phyloP scores from a whole-genome alignment of 495 filamentous ascomycete genomes.

The Schizothecium vesticola region DNA sequence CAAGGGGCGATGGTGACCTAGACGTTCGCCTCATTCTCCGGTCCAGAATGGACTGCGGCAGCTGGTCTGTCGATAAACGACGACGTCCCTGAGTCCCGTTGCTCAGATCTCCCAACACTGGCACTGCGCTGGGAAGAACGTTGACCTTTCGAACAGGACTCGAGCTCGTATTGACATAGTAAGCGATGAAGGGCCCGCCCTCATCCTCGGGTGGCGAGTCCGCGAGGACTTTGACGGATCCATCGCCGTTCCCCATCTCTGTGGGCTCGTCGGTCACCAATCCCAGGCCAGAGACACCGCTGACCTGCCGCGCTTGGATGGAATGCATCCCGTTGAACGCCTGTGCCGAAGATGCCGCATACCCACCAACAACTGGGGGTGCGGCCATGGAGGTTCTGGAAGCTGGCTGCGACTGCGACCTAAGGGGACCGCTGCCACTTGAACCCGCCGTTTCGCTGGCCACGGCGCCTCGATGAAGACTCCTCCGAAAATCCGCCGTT shows the following conservation, averaged over 20 bases:
- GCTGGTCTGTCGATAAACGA: slow-evolving; percentile 45
- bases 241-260: slow-evolving; percentile 34
- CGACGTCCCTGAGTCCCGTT: slow-evolving; percentile 33
- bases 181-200: slow-evolving; percentile 33
- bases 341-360: slow-evolving; percentile 20
- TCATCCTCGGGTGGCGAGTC: slow-evolving; percentile 41
- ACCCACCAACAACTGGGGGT: slow-evolving; percentile 17
- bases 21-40: slow-evolving; percentile 46
- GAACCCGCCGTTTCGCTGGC: slow-evolving; percentile 33
- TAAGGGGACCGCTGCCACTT: slow-evolving; percentile 39
- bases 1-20: slow-evolving; percentile 50
- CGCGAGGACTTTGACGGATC: slow-evolving; percentile 23
- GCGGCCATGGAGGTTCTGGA: slow-evolving; percentile 35
- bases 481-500: slow-evolving; percentile 43
- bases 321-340: slow-evolving; percentile 25
- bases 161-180: slow-evolving; percentile 34
- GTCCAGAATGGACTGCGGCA: slow-evolving; percentile 47
- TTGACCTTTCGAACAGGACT: slow-evolving; percentile 31
- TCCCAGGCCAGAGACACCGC: slow-evolving; percentile 40
- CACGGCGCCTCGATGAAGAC: slow-evolving; percentile 42
- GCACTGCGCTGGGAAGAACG: slow-evolving; percentile 32
- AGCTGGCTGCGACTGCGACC: slow-evolving; percentile 55
- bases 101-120: slow-evolving; percentile 40
- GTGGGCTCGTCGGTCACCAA: slow-evolving; percentile 45
- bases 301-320: slow-evolving; percentile 35